Percentiles rank a stretch among this genome's conserved stretches.
phyloP scores from a whole-genome alignment of 1,284 basidiomycete species.

The Malassezia furfur region DNA sequence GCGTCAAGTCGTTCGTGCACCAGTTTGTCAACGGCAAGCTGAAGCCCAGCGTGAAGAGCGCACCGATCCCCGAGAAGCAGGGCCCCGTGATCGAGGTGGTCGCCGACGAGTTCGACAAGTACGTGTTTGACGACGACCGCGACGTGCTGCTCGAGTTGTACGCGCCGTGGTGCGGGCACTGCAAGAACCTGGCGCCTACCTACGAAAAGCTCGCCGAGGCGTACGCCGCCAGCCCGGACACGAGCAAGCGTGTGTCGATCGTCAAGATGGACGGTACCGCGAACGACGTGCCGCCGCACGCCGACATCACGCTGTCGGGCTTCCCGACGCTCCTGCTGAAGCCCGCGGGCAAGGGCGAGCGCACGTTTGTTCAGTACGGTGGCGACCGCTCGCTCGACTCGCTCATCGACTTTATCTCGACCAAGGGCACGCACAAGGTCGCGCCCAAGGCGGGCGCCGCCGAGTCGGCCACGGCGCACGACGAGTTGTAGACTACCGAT shows the following conservation, averaged over 20 bases:
- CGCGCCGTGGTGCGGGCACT: slow-evolving; percentile 76
- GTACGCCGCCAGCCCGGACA: slow-evolving; percentile 55
- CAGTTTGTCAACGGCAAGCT: slow-evolving; percentile 66
- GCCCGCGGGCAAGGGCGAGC: slow-evolving; percentile 61
- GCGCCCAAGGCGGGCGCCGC: slow-evolving; percentile 13
- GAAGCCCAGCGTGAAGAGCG: slow-evolving; percentile 77
- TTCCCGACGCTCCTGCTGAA: slow-evolving; percentile 99
- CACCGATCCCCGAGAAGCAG: slow-evolving; percentile 73
- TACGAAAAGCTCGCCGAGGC: slow-evolving; percentile 87
- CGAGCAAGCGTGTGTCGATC: slow-evolving; percentile 71
- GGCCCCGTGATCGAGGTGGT: slow-evolving; percentile 79
- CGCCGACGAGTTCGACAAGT: slow-evolving; percentile 72
- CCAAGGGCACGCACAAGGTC: slow-evolving; percentile 45
- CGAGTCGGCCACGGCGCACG: neutral
- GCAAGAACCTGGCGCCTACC: slow-evolving; percentile 87
- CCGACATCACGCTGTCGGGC: slow-evolving; percentile 64
- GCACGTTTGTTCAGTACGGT: slow-evolving; percentile 66
- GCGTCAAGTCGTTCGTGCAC: slow-evolving; percentile 56
- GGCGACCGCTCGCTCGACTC: slow-evolving; percentile 45
- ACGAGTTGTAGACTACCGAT: neutral
- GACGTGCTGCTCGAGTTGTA: slow-evolving; percentile 93
- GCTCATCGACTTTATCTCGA: slow-evolving; percentile 41
- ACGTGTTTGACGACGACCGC: slow-evolving; percentile 74
- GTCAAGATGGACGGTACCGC: slow-evolving; percentile 87
- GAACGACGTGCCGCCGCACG: slow-evolving; percentile 82